phyloP scores from a whole-genome alignment of 208 protist genomes.

The Leishmania aethiopica region DNA sequence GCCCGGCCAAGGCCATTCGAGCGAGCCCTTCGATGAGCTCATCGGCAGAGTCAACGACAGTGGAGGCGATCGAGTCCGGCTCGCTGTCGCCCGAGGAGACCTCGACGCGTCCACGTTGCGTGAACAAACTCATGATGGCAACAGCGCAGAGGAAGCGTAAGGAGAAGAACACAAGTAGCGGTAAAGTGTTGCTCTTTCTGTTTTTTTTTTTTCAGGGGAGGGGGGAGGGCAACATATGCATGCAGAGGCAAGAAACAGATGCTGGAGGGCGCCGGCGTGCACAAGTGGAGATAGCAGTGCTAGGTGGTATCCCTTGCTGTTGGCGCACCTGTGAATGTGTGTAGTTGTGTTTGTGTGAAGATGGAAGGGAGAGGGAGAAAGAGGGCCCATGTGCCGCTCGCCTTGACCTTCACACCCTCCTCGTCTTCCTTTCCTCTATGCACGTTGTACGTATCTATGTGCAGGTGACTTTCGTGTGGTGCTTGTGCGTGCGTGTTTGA shows the following conservation, averaged over 20 bases:
- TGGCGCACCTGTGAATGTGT: not conserved
- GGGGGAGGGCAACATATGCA: too few species aligned
- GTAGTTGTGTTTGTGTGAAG: not conserved
- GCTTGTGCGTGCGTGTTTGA: not conserved
- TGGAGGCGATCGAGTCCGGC: constrained; percentile 31
- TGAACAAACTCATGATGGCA: constrained; percentile 59
- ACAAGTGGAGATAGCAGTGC: not conserved
- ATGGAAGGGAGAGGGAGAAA: not conserved
- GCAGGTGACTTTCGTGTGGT: not conserved
- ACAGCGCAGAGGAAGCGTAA: not conserved
- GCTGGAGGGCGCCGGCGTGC: not conserved
- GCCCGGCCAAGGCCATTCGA: constrained; percentile 29
- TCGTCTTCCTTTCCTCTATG: not conserved
- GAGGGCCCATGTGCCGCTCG: not conserved
- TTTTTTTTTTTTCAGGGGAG: not conserved
- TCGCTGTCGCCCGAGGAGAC: constrained; percentile 42
- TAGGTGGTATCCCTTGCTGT: not conserved
- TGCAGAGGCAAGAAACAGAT: not conserved
- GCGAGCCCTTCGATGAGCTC: constrained; percentile 40
- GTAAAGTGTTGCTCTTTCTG: not conserved
- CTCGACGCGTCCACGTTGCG: constrained; percentile 33
- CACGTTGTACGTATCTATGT: not conserved
- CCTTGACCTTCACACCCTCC: not conserved
- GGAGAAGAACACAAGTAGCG: not conserved
- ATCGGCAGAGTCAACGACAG: constrained; percentile 32